Conservation (phyloP, 305 asterid species). For the Plantago coronopus region DNA sequence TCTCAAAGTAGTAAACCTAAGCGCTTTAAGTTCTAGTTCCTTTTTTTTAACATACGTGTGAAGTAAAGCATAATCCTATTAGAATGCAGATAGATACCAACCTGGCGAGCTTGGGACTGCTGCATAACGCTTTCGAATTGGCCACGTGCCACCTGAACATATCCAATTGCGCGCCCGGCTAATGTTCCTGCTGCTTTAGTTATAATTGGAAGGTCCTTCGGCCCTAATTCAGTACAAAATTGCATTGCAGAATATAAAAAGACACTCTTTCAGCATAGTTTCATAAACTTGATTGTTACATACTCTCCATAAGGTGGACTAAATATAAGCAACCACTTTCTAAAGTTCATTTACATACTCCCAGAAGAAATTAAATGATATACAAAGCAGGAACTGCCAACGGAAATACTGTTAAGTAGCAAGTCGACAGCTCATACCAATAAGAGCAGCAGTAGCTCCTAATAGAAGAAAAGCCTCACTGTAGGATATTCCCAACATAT, state of each 20-base stretch:
- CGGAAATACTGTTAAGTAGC: neutral
- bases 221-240: neutral
- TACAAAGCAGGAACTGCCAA: neutral
- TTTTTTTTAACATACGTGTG: too few relatives aligned
- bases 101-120: slow-evolving; percentile 74
- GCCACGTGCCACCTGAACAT: slow-evolving; percentile 82
- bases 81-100: slow-evolving; percentile 4
- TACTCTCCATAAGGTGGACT: too few relatives aligned
- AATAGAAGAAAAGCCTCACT: slow-evolving; percentile 72
- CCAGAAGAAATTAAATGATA: neutral
- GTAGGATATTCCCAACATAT: slow-evolving; percentile 77
- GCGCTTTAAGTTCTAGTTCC: too few relatives aligned
- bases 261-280: too few relatives aligned
- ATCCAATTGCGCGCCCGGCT: slow-evolving; percentile 73
- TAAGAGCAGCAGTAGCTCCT: slow-evolving; percentile 78
- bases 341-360: too few relatives aligned
- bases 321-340: too few relatives aligned
- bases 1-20: too few relatives aligned
- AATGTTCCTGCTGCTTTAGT: slow-evolving; percentile 73
- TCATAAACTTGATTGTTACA: too few relatives aligned
- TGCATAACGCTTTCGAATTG: slow-evolving; percentile 83
- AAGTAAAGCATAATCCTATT: too few relatives aligned
- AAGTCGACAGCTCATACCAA: slow-evolving; percentile 34
- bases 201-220: slow-evolving; percentile 51
- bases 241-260: too few relatives aligned